Percentiles rank a stretch among this genome's conserved stretches.
phyloP scores from a whole-genome alignment of 148 eudicot genomes.

The Camellia japonica region DNA sequence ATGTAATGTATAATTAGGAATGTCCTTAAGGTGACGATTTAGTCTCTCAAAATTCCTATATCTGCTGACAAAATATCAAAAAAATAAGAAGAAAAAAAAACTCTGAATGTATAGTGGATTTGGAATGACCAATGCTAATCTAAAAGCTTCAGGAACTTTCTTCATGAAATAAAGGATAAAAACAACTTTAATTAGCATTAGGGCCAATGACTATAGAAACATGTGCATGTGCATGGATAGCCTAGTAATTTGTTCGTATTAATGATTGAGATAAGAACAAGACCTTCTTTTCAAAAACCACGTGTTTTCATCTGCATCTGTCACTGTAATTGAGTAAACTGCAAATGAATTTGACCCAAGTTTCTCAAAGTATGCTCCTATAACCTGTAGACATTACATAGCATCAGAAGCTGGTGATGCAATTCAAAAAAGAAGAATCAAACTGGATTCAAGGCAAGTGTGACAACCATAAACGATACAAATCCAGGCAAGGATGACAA shows the following conservation, averaged over 20 bases:
- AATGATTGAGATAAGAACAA: constrained; percentile 14
- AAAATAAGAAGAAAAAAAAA: neutral
- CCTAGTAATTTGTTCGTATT: neutral
- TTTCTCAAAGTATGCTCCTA: constrained; percentile 92
- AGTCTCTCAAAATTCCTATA: too few relatives aligned
- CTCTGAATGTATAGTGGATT: neutral
- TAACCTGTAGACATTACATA: constrained; percentile 45
- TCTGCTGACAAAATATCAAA: constrained; percentile 7
- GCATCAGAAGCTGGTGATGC: constrained; percentile 8
- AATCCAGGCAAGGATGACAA: too few relatives aligned
- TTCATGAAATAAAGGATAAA: neutral
- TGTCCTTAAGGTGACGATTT: constrained; percentile 42
- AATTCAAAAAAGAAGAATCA: neutral
- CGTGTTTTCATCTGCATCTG: constrained; percentile 67
- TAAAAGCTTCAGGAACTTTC: constrained; percentile 3
- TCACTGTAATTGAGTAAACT: constrained; percentile 90
- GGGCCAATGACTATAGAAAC: neutral
- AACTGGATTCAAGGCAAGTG: neutral
- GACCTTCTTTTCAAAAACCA: constrained; percentile 99
- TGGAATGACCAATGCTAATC: neutral
- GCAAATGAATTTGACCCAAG: constrained; percentile 93
- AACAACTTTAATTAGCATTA: constrained; percentile 2
- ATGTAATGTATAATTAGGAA: constrained; percentile 85
- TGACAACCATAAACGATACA: neutral
- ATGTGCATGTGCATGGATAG: constrained; percentile 12